phyloP scores from a whole-genome alignment of 805 yeast genomes.

The Yamadazyma nakazawae region DNA sequence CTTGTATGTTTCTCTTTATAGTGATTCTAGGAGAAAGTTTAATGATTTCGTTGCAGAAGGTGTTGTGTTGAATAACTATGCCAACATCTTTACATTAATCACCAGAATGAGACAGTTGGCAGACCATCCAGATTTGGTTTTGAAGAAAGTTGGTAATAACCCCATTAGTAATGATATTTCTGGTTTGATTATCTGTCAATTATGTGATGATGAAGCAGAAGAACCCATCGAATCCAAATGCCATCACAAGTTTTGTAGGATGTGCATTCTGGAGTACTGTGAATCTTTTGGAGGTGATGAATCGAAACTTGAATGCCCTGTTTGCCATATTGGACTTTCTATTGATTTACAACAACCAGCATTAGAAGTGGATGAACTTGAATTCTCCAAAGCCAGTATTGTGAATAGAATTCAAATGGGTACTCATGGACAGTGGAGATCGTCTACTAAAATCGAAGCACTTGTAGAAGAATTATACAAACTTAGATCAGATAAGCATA shows the following conservation, averaged over 20 bases:
- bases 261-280: constrained; percentile 87
- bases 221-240: constrained; percentile 95
- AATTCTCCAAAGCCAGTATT: constrained; percentile 63
- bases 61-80: constrained; percentile 93
- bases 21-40: constrained; percentile 83
- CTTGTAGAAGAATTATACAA: constrained; percentile 88
- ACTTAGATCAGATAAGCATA: constrained; percentile 78
- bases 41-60: constrained; percentile 94
- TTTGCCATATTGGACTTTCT: constrained; percentile 89
- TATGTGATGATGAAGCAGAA: constrained; percentile 98
- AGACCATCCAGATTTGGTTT: constrained; percentile 94
- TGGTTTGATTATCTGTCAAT: constrained; percentile 72
- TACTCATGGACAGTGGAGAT: constrained; percentile 68
- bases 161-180: constrained; percentile 34
- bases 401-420: constrained; percentile 85
- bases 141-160: constrained; percentile 54
- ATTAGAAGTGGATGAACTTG: constrained; percentile 61
- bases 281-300: constrained; percentile 71
- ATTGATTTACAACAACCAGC: constrained; percentile 90
- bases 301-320: constrained; percentile 78
- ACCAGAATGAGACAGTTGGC: constrained; percentile 98
- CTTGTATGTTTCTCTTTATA: constrained; percentile 79
- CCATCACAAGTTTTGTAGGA: constrained; percentile 88
- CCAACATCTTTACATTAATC: constrained; percentile 91
- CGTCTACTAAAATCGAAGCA: constrained; percentile 96